Evolutionary conservation across 805 yeast species (phyloP).

Genomic region (Limtongia smithiae): DNA sequence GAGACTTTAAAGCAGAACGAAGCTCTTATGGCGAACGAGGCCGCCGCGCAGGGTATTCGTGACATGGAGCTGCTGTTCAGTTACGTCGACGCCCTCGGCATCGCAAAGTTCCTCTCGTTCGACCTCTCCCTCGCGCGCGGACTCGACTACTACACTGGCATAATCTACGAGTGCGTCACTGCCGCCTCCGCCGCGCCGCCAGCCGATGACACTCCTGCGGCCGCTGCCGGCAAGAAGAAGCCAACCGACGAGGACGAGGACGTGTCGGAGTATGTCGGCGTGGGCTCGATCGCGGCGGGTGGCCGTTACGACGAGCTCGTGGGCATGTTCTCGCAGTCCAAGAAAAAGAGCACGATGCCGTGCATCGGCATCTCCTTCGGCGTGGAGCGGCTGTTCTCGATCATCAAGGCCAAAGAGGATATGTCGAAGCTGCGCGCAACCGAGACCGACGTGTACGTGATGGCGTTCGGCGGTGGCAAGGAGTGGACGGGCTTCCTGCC

Average conservation of each 20-base stretch:
- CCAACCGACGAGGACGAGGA: conserved; percentile 48
- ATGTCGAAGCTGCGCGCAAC: conserved; percentile 69
- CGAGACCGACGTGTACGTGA: conserved; percentile 87
- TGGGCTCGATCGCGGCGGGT: conserved; percentile 98
- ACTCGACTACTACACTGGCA: conserved; percentile 93
- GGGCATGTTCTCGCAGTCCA: conserved; percentile 88
- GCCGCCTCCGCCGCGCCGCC: conserved; percentile 83
- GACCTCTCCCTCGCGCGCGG: conserved; percentile 97
- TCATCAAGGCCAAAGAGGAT: conserved; percentile 72
- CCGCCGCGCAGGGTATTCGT: conserved; percentile 74
- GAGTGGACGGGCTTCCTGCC: conserved; percentile 90
- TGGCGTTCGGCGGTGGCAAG: conserved; percentile 99
- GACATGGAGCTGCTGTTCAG: conserved; percentile 75
- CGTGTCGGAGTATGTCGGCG: conserved; percentile 96
- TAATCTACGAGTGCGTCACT: conserved; percentile 95
- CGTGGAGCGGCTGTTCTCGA: conserved; percentile 88
- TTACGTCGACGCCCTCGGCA: conserved; percentile 79
- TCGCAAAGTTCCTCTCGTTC: conserved; percentile 61
- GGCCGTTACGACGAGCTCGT: conserved; percentile 96
- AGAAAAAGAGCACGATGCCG: conserved; percentile 76
- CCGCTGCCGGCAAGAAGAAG: conserved; percentile 34
- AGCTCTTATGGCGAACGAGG: conserved; percentile 56
- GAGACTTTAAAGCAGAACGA: conserved; percentile 55
- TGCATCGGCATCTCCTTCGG: conserved; percentile 98
- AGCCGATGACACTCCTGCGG: conserved; percentile 29